Percentiles rank a stretch among this genome's conserved stretches.
Evolutionary conservation across 345 rosid species (phyloP).

Genomic region (Passiflora organensis): DNA sequence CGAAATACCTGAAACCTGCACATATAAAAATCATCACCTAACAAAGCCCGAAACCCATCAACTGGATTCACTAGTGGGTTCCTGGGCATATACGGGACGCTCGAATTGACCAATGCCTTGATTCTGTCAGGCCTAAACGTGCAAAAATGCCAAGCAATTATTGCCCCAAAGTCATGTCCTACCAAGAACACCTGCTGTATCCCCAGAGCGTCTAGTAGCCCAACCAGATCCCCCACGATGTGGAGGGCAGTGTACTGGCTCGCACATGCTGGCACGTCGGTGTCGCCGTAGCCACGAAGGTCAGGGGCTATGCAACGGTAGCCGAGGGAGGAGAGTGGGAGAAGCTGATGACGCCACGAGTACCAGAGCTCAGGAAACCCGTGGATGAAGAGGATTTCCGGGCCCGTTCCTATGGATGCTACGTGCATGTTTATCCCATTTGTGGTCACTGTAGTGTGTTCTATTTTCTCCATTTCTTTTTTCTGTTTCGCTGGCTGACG

Average conservation of each 20-base stretch:
- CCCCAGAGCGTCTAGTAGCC: constrained; percentile 35
- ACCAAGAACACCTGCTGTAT: constrained; percentile 35
- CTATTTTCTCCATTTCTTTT: constrained; percentile 54
- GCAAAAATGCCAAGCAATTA: background rate
- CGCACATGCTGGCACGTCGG: constrained; percentile 45
- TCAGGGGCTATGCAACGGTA: constrained; percentile 70
- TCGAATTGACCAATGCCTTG: background rate
- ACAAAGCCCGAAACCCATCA: background rate
- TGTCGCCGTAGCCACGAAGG: constrained; percentile 69
- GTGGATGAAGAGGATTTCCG: constrained; percentile 55
- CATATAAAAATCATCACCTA: background rate
- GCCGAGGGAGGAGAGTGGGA: constrained; percentile 47
- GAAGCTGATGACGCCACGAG: constrained; percentile 75
- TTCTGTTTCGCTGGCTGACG: too few relatives aligned
- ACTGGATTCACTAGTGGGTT: background rate
- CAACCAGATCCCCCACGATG: constrained; percentile 51
- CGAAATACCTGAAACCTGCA: background rate
- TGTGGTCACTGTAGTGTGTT: constrained; percentile 46
- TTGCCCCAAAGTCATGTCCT: background rate
- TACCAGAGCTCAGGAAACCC: constrained; percentile 80
- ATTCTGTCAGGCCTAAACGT: background rate
- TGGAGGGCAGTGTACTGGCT: constrained; percentile 41
- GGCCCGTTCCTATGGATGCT: constrained; percentile 56
- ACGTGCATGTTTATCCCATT: constrained; percentile 68
- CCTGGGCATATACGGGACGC: background rate